These are phyloP conservation scores for Arthrinium phaeospermum DNA, from an alignment of 2,329 filamentous ascomycete genomes.

Conservation along the genomic window DNA sequence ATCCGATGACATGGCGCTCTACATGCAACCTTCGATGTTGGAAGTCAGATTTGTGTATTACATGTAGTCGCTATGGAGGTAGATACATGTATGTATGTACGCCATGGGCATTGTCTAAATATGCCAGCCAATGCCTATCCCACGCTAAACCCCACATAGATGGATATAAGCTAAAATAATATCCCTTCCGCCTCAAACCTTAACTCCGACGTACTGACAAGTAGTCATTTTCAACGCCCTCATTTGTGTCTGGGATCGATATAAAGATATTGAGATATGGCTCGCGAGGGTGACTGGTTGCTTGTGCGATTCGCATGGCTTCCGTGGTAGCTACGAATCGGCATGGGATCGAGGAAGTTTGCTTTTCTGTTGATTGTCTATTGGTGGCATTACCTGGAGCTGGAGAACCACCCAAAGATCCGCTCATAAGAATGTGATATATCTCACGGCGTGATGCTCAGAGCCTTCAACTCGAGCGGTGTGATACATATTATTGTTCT, in stretches of 20 bases:
- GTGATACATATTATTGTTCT: conserved; percentile 10
- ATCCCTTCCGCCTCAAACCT: neutral
- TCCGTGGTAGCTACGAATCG: neutral
- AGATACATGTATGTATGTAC: neutral
- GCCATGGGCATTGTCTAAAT: neutral
- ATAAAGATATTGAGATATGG: neutral
- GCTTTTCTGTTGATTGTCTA: neutral
- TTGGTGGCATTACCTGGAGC: neutral
- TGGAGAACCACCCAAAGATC: conserved; percentile 6
- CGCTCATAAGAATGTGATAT: conserved; percentile 10
- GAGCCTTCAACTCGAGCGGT: conserved; percentile 1
- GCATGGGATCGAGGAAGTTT: neutral
- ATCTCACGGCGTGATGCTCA: neutral
- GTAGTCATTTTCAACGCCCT: neutral
- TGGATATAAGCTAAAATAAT: neutral
- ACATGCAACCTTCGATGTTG: neutral
- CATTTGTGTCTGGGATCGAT: neutral
- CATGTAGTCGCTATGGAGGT: neutral
- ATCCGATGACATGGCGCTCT: neutral
- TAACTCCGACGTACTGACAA: neutral
- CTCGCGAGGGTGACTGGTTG: neutral
- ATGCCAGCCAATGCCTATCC: neutral
- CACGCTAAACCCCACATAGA: conserved; percentile 4
- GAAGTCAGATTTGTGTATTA: neutral
- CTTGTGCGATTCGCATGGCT: neutral